Evolutionary conservation across 352 stramenopile species (phyloP).

Genomic region (Pythium monospermum): DNA sequence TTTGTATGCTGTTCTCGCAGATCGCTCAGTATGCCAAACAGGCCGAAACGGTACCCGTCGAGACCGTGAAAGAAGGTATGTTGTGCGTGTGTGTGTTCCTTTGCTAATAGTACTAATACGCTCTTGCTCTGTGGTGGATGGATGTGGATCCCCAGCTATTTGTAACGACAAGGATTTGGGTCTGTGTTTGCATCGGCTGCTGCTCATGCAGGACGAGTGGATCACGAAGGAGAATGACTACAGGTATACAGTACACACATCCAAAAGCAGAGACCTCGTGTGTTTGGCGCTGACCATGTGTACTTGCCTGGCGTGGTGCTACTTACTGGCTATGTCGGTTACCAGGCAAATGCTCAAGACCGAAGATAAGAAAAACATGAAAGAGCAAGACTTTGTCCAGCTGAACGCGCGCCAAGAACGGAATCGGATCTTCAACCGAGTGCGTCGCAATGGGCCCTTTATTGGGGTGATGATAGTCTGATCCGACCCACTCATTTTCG

Average conservation of each 20-base stretch:
- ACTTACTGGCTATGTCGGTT: background rate
- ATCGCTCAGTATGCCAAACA: conserved; percentile 37
- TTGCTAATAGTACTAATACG: too few relatives aligned
- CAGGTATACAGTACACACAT: conserved; percentile 28
- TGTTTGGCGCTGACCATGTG: background rate
- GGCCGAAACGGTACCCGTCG: conserved; percentile 26
- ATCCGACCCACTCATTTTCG: background rate
- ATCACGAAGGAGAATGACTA: conserved; percentile 85
- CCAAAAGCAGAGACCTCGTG: too few relatives aligned
- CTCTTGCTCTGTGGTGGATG: too few relatives aligned
- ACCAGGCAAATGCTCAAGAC: conserved; percentile 86
- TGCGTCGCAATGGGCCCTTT: conserved; percentile 21
- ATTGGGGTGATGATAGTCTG: background rate
- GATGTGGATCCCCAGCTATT: too few relatives aligned
- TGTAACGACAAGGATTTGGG: conserved; percentile 56
- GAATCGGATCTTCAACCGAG: conserved; percentile 78
- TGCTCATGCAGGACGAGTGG: conserved; percentile 71
- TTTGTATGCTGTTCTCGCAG: too few relatives aligned
- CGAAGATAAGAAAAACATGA: conserved; percentile 86
- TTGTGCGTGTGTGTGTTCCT: background rate
- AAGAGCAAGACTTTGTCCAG: conserved; percentile 59
- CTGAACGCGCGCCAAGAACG: conserved; percentile 78
- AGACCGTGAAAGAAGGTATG: conserved; percentile 58
- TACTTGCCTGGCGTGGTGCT: conserved; percentile 1
- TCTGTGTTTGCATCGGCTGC: conserved; percentile 38